Evolutionary conservation across 805 yeast species (phyloP).

Genomic region (Blastobotrys mokoenaii): DNA sequence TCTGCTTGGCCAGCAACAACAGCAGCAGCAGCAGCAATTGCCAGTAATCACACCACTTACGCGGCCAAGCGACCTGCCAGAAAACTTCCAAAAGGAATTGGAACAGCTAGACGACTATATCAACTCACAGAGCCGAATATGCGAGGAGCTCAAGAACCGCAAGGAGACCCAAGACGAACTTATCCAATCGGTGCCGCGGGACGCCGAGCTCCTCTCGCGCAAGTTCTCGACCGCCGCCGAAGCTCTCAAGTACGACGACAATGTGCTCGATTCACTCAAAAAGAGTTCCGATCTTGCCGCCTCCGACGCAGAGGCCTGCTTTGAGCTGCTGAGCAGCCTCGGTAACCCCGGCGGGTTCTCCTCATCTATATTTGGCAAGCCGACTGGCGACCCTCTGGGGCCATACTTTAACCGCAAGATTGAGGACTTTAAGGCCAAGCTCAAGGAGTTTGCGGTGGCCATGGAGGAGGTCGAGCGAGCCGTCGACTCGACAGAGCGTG

Average conservation of each 20-base stretch:
- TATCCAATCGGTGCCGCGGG: slow-evolving; percentile 46
- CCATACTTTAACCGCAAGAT: slow-evolving; percentile 42
- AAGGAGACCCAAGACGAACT: slow-evolving; percentile 35
- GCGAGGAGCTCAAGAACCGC: slow-evolving; percentile 41
- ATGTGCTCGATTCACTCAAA: slow-evolving; percentile 23
- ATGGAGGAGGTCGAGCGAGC: slow-evolving; percentile 28
- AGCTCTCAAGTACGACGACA: slow-evolving; percentile 43
- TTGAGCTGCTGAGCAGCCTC: slow-evolving; percentile 19
- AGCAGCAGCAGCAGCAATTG: slow-evolving; percentile 9
- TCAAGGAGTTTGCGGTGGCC: slow-evolving; percentile 24
- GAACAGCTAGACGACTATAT: slow-evolving; percentile 49
- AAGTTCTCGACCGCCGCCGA: slow-evolving; percentile 43
- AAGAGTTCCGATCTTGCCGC: slow-evolving; percentile 16
- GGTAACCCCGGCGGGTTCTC: slow-evolving; percentile 22
- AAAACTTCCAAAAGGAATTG: slow-evolving; percentile 42
- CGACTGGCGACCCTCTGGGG: slow-evolving; percentile 35
- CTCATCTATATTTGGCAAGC: background rate
- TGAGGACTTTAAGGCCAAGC: slow-evolving; percentile 36
- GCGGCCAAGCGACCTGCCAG: slow-evolving; percentile 51
- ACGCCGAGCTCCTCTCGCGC: slow-evolving; percentile 42
- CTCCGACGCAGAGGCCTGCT: slow-evolving; percentile 25
- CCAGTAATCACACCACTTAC: slow-evolving; percentile 42
- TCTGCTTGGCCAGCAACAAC: slow-evolving; percentile 3
- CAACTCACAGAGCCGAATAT: slow-evolving; percentile 42
- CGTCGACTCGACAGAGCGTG: slow-evolving; percentile 25